Evolutionary conservation across 345 rosid species (phyloP).

Genomic region (Dipteronia sinensis): DNA sequence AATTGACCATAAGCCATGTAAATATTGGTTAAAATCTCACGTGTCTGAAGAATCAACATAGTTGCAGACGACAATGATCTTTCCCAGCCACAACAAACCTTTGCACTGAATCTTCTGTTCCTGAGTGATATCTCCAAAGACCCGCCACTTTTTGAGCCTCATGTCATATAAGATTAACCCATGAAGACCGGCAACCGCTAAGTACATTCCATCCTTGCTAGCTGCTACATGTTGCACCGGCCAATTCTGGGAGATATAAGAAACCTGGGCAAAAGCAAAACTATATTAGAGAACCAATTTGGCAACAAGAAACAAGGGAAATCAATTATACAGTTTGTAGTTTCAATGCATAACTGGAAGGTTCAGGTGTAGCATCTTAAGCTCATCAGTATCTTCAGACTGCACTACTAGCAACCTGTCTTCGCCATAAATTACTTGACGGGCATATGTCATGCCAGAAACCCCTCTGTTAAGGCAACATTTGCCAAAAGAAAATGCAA

Average conservation of each 20-base stretch:
- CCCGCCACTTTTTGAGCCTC: constrained; percentile 83
- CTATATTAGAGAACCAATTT: constrained; percentile 27
- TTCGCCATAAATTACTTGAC: constrained; percentile 95
- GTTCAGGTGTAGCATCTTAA: constrained; percentile 82
- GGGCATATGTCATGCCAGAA: constrained; percentile 87
- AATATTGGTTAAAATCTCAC: constrained; percentile 49
- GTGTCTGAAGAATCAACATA: constrained; percentile 66
- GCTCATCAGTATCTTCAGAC: constrained; percentile 92
- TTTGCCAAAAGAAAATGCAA: constrained; percentile 93
- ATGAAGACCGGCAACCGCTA: constrained; percentile 94
- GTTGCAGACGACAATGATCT: constrained; percentile 95
- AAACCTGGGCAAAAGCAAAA: constrained; percentile 58
- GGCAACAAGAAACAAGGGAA: constrained; percentile 21
- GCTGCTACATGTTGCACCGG: constrained; percentile 99
- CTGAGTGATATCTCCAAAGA: constrained; percentile 94
- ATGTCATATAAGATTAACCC: constrained; percentile 91
- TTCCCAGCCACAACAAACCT: constrained; percentile 95
- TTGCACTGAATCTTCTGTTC: constrained; percentile 94
- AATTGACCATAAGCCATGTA: constrained; percentile 17
- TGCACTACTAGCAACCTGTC: constrained; percentile 96
- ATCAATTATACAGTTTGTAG: constrained; percentile 14
- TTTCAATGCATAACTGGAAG: constrained; percentile 75
- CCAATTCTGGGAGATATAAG: constrained; percentile 93
- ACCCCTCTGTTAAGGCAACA: constrained; percentile 96
- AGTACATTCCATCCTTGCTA: constrained; percentile 93